Conservation (phyloP, 805 yeast genomes). For the Cyberlindnera suaveolens region DNA sequence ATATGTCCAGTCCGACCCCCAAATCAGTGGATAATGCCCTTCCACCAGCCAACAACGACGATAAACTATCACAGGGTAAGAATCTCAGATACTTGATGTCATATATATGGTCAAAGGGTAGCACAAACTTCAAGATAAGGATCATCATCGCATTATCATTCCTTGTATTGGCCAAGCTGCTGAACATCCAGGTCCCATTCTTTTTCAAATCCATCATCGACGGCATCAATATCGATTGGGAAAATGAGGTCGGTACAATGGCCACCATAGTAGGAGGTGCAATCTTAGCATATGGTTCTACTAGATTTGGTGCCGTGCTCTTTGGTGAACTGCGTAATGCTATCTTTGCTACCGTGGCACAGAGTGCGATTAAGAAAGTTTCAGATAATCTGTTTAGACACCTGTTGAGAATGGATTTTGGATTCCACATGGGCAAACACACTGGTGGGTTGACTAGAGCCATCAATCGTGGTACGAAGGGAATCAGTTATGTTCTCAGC, state of each 20-base stretch:
- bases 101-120: slow-evolving; percentile 81
- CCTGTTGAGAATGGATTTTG: slow-evolving; percentile 74
- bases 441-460: slow-evolving; percentile 97
- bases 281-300: slow-evolving; percentile 85
- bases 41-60: slow-evolving; percentile 4
- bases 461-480: slow-evolving; percentile 96
- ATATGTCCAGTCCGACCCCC: background rate
- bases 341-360: slow-evolving; percentile 91
- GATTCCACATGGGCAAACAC: slow-evolving; percentile 85
- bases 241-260: slow-evolving; percentile 51
- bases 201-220: slow-evolving; percentile 86
- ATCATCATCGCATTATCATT: slow-evolving; percentile 72
- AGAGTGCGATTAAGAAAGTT: slow-evolving; percentile 84
- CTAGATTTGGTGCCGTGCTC: slow-evolving; percentile 88
- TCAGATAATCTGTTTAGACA: slow-evolving; percentile 85
- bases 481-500: slow-evolving; percentile 84
- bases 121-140: slow-evolving; percentile 58
- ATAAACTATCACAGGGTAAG: slow-evolving; percentile 32
- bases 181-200: slow-evolving; percentile 95
- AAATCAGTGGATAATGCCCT: slow-evolving; percentile 5
- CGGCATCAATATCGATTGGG: slow-evolving; percentile 89
- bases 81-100: slow-evolving; percentile 59
- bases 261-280: slow-evolving; percentile 61
- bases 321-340: slow-evolving; percentile 96
- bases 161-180: slow-evolving; percentile 71